These are phyloP conservation scores for Pseudoscleropodium purum DNA, from an alignment of 225 moss, liverwort and hornwort species.

Conservation along the genomic window DNA sequence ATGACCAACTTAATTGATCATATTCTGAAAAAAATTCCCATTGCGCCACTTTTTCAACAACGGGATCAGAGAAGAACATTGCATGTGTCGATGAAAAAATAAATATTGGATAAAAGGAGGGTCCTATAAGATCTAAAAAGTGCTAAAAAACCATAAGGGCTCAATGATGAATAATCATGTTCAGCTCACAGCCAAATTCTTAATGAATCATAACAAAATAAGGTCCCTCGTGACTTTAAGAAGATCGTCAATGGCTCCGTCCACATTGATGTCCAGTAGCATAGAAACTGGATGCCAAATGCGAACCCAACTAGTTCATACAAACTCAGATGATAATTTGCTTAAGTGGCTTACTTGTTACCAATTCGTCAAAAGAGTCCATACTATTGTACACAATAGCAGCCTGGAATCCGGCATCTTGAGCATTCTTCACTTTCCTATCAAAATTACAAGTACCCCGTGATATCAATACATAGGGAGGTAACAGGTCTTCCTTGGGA, in stretches of 20 bases:
- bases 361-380: slow-evolving; percentile 65
- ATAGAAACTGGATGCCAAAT: neutral
- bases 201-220: neutral
- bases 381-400: slow-evolving; percentile 84
- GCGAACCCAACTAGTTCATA: neutral
- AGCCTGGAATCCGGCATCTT: slow-evolving; percentile 85
- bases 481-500: slow-evolving; percentile 19
- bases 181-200: neutral
- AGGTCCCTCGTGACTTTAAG: neutral
- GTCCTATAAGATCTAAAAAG: neutral
- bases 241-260: neutral
- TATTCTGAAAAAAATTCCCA: neutral
- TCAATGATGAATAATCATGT: neutral
- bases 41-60: neutral
- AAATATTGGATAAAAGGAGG: neutral
- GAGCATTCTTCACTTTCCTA: slow-evolving; percentile 78
- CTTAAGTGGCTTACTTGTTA: slow-evolving; percentile 65
- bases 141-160: neutral
- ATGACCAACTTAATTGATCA: neutral
- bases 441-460: slow-evolving; percentile 94
- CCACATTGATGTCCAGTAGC: neutral
- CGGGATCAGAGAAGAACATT: neutral
- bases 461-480: slow-evolving; percentile 63
- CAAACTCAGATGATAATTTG: neutral
- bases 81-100: neutral